phyloP scores from a whole-genome alignment of 192 early-diverging fungal species.

The Coemansia sp. region DNA sequence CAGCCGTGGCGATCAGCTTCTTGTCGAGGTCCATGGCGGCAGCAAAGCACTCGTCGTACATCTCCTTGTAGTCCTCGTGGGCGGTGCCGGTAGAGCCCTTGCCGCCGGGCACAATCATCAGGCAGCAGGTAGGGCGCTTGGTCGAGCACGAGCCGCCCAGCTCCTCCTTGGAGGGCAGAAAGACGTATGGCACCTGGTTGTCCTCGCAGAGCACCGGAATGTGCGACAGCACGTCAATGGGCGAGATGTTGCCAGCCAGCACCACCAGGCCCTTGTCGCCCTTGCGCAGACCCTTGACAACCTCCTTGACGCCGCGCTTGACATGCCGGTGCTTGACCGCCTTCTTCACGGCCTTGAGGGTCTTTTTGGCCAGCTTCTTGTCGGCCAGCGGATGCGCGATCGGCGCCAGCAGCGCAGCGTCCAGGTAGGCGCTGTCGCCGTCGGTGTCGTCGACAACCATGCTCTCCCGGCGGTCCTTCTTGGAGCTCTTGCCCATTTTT shows the following conservation, averaged over 20 bases:
- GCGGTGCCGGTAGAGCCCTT: conserved; percentile 67
- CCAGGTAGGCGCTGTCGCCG: conserved; percentile 21
- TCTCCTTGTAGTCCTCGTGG: conserved; percentile 79
- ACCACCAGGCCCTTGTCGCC: conserved; percentile 91
- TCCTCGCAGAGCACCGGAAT: conserved; percentile 98
- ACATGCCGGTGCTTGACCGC: conserved; percentile 83
- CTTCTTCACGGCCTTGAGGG: conserved; percentile 50
- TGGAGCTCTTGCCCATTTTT: conserved; percentile 84
- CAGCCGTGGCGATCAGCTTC: conserved; percentile 56
- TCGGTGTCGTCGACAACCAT: conserved; percentile 27
- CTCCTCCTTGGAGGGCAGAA: conserved; percentile 93
- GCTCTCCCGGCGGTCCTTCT: conserved; percentile 41
- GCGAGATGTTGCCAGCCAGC: conserved; percentile 94
- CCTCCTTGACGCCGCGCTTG: conserved; percentile 96
- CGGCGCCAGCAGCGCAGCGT: conserved; percentile 26
- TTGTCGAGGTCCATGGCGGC: conserved; percentile 76
- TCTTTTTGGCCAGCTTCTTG: conserved; percentile 51
- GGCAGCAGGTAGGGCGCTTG: conserved; percentile 88
- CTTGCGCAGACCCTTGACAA: conserved; percentile 94
- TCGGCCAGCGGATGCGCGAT: conserved; percentile 51
- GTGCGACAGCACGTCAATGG: conserved; percentile 96
- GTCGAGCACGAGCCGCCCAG: conserved; percentile 89
- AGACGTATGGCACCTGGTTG: conserved; percentile 88
- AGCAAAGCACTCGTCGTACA: conserved; percentile 75
- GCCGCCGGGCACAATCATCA: conserved; percentile 83